Percentiles rank a stretch among this genome's conserved stretches.
Evolutionary conservation across 2,329 filamentous ascomycete genomes (phyloP).

Genomic region (Colletotrichum simmondsii): DNA sequence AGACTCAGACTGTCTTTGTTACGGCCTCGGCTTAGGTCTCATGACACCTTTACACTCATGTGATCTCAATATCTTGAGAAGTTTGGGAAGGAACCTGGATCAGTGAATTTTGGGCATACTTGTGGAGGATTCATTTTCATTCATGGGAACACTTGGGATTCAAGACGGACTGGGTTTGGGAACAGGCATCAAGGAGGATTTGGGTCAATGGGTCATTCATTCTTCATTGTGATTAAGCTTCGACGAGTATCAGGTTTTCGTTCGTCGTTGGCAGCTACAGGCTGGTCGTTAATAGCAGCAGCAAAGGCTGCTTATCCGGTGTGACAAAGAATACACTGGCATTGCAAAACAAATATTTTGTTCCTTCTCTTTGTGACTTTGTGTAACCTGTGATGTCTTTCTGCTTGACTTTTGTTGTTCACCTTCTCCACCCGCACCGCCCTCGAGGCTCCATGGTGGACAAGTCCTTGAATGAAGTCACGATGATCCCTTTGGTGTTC

Average conservation of each 20-base stretch:
- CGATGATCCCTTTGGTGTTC: neutral
- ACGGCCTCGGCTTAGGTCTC: neutral
- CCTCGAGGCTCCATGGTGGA: too few relatives aligned
- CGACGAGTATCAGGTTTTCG: neutral
- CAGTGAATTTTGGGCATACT: neutral
- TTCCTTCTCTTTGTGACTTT: neutral
- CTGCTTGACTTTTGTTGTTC: too few relatives aligned
- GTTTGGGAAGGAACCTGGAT: neutral
- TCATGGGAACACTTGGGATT: neutral
- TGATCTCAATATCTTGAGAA: neutral
- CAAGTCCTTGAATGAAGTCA: neutral
- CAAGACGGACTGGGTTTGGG: neutral
- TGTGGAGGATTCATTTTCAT: neutral
- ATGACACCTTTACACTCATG: neutral
- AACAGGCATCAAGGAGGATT: neutral
- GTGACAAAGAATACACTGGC: neutral
- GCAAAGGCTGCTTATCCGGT: neutral
- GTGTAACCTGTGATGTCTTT: too few relatives aligned
- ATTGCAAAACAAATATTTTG: too few relatives aligned
- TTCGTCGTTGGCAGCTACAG: neutral
- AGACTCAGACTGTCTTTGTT: neutral
- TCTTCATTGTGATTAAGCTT: neutral
- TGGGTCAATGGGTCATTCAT: neutral
- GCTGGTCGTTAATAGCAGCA: neutral
- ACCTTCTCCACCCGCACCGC: neutral